phyloP scores from a whole-genome alignment of 495 filamentous ascomycete genomes.

The Cercophora sp. region DNA sequence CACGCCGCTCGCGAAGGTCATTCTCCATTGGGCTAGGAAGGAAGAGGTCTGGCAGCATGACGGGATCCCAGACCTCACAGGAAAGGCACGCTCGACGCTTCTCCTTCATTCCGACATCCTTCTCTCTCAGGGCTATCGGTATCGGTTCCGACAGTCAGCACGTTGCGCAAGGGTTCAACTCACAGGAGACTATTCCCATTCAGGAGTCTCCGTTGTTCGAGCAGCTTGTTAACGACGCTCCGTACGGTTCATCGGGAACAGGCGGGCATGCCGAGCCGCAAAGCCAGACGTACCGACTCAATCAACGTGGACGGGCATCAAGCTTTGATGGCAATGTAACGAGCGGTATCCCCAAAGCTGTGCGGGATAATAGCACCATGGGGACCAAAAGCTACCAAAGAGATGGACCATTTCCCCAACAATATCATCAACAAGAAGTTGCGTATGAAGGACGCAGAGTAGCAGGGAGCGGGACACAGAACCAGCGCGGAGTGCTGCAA shows the following conservation, averaged over 20 bases:
- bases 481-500: constrained; percentile 61
- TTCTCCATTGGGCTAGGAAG: constrained; percentile 70
- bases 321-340: no score
- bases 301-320: constrained; percentile 34
- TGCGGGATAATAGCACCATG: constrained; percentile 44
- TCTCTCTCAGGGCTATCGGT: constrained; percentile 61
- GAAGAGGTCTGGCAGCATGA: constrained; percentile 61
- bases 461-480: constrained; percentile 19
- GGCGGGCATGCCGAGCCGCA: constrained; percentile 16
- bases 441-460: constrained; percentile 20
- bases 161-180: constrained; percentile 36
- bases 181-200: constrained; percentile 44
- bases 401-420: constrained; percentile 32
- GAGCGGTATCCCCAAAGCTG: constrained; percentile 37
- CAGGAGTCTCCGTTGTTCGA: constrained; percentile 42
- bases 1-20: constrained; percentile 60
- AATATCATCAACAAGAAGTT: constrained; percentile 29
- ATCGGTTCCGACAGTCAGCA: constrained; percentile 44
- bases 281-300: constrained; percentile 23
- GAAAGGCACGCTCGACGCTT: constrained; percentile 62
- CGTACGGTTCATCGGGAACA: constrained; percentile 14
- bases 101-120: constrained; percentile 72
- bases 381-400: constrained; percentile 44
- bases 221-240: constrained; percentile 33
- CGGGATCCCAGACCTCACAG: constrained; percentile 46